These are phyloP conservation scores for Yarrowia porcina DNA, from an alignment of 805 yeast species.

Conservation along the genomic window DNA sequence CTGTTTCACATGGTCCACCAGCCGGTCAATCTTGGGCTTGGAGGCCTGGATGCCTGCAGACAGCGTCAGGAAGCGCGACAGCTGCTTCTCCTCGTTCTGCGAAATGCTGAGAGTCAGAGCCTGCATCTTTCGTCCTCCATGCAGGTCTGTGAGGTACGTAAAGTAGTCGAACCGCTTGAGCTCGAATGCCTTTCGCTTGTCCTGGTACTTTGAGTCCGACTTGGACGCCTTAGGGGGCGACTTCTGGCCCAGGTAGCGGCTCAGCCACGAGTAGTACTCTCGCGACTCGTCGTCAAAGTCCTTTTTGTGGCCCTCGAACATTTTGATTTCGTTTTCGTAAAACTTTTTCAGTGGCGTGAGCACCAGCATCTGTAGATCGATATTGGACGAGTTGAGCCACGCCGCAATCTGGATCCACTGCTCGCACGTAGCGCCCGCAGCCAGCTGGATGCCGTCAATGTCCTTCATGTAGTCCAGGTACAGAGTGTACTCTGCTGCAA, in stretches of 20 bases:
- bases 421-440: slow-evolving; percentile 37
- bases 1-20: slow-evolving; percentile 38
- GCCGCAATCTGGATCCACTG: slow-evolving; percentile 31
- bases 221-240: slow-evolving; percentile 35
- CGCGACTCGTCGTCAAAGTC: slow-evolving; percentile 47
- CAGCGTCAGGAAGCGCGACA: slow-evolving; percentile 34
- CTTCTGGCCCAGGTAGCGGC: slow-evolving; percentile 42
- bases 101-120: slow-evolving; percentile 40
- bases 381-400: slow-evolving; percentile 28
- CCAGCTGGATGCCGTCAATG: slow-evolving; percentile 35
- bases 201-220: slow-evolving; percentile 42
- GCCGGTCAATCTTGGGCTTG: slow-evolving; percentile 37
- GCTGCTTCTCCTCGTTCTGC: slow-evolving; percentile 39
- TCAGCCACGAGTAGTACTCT: slow-evolving; percentile 46
- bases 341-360: slow-evolving; percentile 42
- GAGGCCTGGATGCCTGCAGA: slow-evolving; percentile 34
- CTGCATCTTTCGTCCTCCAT: slow-evolving; percentile 45
- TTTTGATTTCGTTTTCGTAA: slow-evolving; percentile 44
- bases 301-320: slow-evolving; percentile 41
- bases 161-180: slow-evolving; percentile 45
- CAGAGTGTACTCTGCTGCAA: slow-evolving; percentile 38
- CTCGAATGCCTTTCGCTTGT: slow-evolving; percentile 42
- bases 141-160: slow-evolving; percentile 42
- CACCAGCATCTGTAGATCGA: slow-evolving; percentile 37
- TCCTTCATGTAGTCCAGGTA: slow-evolving; percentile 38